phyloP scores from a whole-genome alignment of 1,284 basidiomycete species.

The Apiotrichum gracile region DNA sequence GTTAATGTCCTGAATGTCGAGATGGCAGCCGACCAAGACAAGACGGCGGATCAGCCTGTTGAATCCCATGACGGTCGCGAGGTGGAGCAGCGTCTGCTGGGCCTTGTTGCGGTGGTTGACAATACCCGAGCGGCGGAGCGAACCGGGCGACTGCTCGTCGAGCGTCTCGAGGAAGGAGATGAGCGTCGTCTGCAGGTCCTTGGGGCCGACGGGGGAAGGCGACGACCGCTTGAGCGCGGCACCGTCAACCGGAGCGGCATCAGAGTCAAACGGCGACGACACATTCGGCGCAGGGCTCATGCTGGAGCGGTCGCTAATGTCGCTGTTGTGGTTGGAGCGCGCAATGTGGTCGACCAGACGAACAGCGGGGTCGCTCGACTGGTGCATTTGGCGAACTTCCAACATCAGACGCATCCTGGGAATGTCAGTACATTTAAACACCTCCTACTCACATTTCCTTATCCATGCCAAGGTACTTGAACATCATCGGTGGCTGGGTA shows the following conservation, averaged over 20 bases:
- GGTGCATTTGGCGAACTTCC: conserved; percentile 34
- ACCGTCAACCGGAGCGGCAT: conserved; percentile 34
- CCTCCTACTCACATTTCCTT: conserved; percentile 33
- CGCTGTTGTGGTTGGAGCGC: conserved; percentile 22
- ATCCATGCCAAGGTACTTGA: conserved; percentile 37
- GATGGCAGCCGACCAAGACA: conserved; percentile 63
- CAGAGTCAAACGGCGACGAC: conserved; percentile 16
- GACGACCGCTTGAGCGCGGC: conserved; percentile 48
- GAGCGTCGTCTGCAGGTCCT: conserved; percentile 65
- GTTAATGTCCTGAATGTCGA: conserved; percentile 80
- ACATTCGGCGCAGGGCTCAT: conserved; percentile 20
- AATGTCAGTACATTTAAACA: conserved; percentile 2
- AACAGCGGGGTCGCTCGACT: conserved; percentile 30
- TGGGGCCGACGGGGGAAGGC: conserved; percentile 41
- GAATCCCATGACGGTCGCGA: conserved; percentile 77
- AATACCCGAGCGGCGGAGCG: conserved; percentile 51
- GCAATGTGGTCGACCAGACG: conserved; percentile 33
- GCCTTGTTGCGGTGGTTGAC: conserved; percentile 58
- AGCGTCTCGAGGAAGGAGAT: conserved; percentile 61
- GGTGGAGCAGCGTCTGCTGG: conserved; percentile 79
- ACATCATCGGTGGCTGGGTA: conserved; percentile 26
- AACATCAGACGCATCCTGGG: conserved; percentile 39
- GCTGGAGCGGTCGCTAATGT: conserved; percentile 30
- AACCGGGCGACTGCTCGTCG: conserved; percentile 35
- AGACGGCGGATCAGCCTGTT: conserved; percentile 66